Base-by-base conservation (phyloP, 495 filamentous ascomycete species). In the Lasiosphaeria hispida region DNA sequence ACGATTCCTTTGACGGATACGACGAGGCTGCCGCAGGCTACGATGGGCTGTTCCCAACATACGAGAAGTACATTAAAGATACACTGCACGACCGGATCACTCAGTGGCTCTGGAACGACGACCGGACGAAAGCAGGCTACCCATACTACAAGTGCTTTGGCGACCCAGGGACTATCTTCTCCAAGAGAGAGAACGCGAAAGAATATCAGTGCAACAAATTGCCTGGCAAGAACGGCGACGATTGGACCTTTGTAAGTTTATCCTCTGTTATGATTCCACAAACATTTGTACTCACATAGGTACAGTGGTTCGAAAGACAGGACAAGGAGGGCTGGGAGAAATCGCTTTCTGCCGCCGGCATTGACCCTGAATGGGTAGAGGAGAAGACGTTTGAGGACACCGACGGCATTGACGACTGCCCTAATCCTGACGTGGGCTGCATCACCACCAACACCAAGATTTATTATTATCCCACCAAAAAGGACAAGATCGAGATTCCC, bases 51-150 rank as follows among this genome's bases (percentile, higher is more conserved):
- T 55, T 45, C 42, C 53, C 53, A 9, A 55, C 53, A 14, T 55
- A 55, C 41, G 30, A 37, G 15, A 55, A 55, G 53, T 55, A 47
- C 30, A 55, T 55, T n/a, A 44, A 45, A 14, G 53, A 55, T 23
- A 55, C 53, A 8, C 14, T 55, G 40, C 34, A 55, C 23, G 23
- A 35, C 2, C 40, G 53, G 11, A n/a, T 55, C 40, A 14, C 4
- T 4, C 4, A 37, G 33, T 55, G 53, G 53, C 7, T 55, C 1
- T 55, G 9, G 4, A 17, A 55, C 40, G 41, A 55, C 11, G 53
- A 55, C 41, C 33, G 17, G 13, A 45, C 15, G 41, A 55, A 55
- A 17, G 23, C 53, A 10, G 53, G 53, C 10, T 45, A 36, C 30
- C 8, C 53, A 34, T 37, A 39, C 53, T 55, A 55, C 41, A 45